Base-by-base conservation (phyloP, 164 flowering plant species). In the Liquidambar formosana region DNA sequence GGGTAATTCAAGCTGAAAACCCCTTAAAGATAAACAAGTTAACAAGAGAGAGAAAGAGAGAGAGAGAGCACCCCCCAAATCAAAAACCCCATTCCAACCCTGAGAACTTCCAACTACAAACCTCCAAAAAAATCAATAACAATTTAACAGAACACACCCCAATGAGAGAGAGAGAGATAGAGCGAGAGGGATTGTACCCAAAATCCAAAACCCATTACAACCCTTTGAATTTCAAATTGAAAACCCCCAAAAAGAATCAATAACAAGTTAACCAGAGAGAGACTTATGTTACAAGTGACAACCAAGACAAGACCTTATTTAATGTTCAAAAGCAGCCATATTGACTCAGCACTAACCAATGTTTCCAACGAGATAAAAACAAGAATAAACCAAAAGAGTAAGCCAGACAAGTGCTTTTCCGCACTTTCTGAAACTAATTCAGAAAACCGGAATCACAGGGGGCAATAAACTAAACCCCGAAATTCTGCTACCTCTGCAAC, bases 401-500 rank as follows among this genome's bases (percentile, higher is more conserved):
- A 15, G 46, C 16, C 3, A 53, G 27, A 44, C 52, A 66, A 53
- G 61, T 21, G 19, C 33, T 66, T 66, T 54, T 53, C 3, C 33
- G 11, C 28, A 22, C 43, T 19, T 43, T 68, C 59, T 51, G 71
- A 59, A 57, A 67, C 54, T n/a, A 56, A 57, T 19, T 46, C 73
- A 74, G 67, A 71, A 60, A 63, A 54, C 52, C 63, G 38, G 66
- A 57, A 46, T 44, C 23, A 27, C n/a, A 5, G 0, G 51, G 58
- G 46, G 18, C 44, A 58, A 23, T 58, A 70, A 16, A 77, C n/a
- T 43, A 72, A 60, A 15, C 54, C 58, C 28, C 33, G 57, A 49
- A 64, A 52, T 52, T 53, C 45, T 52, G 49, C n/a, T 38, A 57
- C 51, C 21, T 45, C 74, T 18, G 56, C 56, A 54, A 41, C 46